Conservation (phyloP, 2,329 filamentous ascomycete species). For the Neonectria coccinea region DNA sequence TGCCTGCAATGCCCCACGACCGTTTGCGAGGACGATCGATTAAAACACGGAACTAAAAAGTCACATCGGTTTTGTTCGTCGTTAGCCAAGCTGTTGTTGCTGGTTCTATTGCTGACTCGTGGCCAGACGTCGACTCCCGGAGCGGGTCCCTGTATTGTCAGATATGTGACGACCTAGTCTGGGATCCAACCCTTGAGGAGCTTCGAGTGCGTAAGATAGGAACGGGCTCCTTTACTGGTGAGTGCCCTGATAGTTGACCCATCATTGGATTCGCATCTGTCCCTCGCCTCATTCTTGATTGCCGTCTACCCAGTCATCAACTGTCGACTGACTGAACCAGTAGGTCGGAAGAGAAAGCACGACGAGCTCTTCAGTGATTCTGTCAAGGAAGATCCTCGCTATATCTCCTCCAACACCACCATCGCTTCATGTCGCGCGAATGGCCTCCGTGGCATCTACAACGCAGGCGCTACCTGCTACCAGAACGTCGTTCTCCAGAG, state of each 20-base stretch:
- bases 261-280: neutral
- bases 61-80: slow-evolving; percentile 78
- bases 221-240: slow-evolving; percentile 74
- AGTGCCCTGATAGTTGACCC: slow-evolving; percentile 38
- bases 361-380: slow-evolving; percentile 76
- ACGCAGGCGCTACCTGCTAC: slow-evolving; percentile 98
- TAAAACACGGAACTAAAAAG: slow-evolving; percentile 76
- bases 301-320: neutral
- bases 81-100: neutral
- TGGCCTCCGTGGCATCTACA: slow-evolving; percentile 92
- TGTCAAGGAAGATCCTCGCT: slow-evolving; percentile 78
- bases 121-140: slow-evolving; percentile 79
- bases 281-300: neutral
- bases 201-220: slow-evolving; percentile 77
- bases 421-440: slow-evolving; percentile 86
- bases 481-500: slow-evolving; percentile 96
- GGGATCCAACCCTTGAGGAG: slow-evolving; percentile 83
- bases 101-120: slow-evolving; percentile 41
- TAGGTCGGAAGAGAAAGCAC: slow-evolving; percentile 79
- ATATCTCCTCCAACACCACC: slow-evolving; percentile 82
- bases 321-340: slow-evolving; percentile 10
- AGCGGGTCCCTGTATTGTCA: slow-evolving; percentile 83
- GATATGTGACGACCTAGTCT: slow-evolving; percentile 84
- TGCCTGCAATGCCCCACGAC: slow-evolving; percentile 80
- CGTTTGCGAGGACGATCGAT: slow-evolving; percentile 72